Evolutionary conservation across 306 rosid genomes (phyloP), one percentile per base, ranked within the genome.

Genomic region (Casuarina cunninghamiana): DNA sequence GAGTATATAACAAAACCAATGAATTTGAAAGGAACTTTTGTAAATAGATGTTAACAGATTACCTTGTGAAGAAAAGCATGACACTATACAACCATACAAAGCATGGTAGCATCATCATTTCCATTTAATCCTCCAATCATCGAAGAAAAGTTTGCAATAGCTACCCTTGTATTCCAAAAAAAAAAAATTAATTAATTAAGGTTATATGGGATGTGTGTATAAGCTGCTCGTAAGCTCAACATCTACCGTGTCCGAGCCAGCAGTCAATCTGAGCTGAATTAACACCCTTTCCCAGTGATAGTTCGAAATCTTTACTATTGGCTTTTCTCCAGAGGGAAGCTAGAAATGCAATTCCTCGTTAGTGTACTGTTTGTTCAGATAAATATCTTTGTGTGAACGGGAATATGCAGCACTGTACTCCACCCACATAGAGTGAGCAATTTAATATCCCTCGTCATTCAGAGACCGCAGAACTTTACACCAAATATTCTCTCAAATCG

Each of bases 221-320:
- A 67, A 67, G 48, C 35, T 7, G 12, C 42, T 67, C 49, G 9
- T 41, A 17, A 42, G 16, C 41, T 42, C 44, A 67, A n/a, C 15
- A 43, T 62, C 51, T 41, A 41, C 37, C 42, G 42, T 41, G 9
- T 43, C 15, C 71, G n/a, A 17, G 32, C 19, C 17, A n/a, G 35
- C 49, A 67, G n/a, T 61, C 49, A 17, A 67, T 67, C 42, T 67
- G 42, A 41, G 42, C 43, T 67, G n/a, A 67, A 42, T 67, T 67
- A 42, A 43, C 50, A 67, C n/a, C 16, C 41, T 42, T 67, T 21
- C 35, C 42, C 35, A 42, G 35, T 42, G 21, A n/a, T 67, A 41
- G 35, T 42, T 67, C 1, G 0, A 41, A 41, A 67, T 67, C 26
- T n/a, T 8, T 67, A 41, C 5, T 66, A 66, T 3, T 41, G n/a